Evolutionary conservation across 768 basidiomycete species (phyloP), one percentile per base, ranked within the genome.

Genomic region (Boletus reticuloceps): DNA sequence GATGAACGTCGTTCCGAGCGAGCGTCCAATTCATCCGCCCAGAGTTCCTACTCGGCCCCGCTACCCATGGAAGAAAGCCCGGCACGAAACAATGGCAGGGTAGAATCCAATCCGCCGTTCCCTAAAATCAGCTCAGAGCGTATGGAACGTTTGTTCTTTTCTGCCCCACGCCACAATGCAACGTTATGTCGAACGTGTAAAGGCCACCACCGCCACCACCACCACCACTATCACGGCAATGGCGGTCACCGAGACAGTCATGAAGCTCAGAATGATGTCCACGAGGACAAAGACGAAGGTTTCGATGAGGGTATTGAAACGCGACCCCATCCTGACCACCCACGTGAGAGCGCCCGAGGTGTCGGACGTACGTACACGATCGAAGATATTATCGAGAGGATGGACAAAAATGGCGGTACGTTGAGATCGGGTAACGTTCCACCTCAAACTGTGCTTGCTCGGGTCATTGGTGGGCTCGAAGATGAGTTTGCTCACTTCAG

Each of bases 401-500:
- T 69, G 54, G 64, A 69, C 25, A 55, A 39, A 19, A 65, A 69
- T 39, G 67, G 66, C 0, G 64, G 60, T 16, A 59, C 52, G 5
- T 47, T 70, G 41, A 56, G 55, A 46, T 44, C 59, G 29, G 40
- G 77, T 76, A 47, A 62, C 27, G 31, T 91, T 8, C 94, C 93
- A 2, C 89, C 93, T 22, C 95, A 98, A 71, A 94, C 94, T 1
- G 83, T 96, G 13, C 80, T 97, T 5, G 80, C 85, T 29, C 78
- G 89, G 5, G 92, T 97, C 12, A 74, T 98, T 31, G 70, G 88
- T 56, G 93, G 96, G 71, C 77, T 99, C 9, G 96, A 98, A 68
- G 94, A 94, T 57, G 96, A 99, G 67, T 98, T 98, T 65, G 83
- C 83, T 36, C 92, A 94, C 72, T 96, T 95, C 70, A 97, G 93